Evolutionary conservation across 129 eudicot genomes (phyloP), one percentile per base, ranked within the genome.

Genomic region (Centaurea solstitialis): DNA sequence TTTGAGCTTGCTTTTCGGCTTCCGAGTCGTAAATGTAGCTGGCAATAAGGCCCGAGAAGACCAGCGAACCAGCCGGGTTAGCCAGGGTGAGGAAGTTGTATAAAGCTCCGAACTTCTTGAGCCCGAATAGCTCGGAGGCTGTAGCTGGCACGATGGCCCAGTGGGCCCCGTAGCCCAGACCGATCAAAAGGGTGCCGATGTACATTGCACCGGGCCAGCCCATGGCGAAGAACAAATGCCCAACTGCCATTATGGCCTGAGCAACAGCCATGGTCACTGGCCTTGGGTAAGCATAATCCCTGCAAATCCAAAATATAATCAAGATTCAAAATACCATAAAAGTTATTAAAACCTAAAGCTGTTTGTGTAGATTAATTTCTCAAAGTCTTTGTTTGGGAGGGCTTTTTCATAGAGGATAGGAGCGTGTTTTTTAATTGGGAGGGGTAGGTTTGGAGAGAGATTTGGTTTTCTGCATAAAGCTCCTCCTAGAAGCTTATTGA

Each of bases 61-160:
- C 86, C 45, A 96, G 86, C 0, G 99, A 93, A 38, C 99, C 99
- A 0, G 92, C 98, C 5, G 99, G 98, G 79, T 93, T 96, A 7
- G 99, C 99, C 18, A 96, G 77, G 47, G 99, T 96, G 66, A 96
- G 93, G 76, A 96, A 96, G 83, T 96, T 96, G 86, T 96, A 96
- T 28, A 96, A 45, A 38, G 99, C 97, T 35, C 98, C 99, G 45
- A 96, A 96, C 47, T 91, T 96, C 84, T 91, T 96, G 72, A 96
- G 73, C 37, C 99, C 99, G 67, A 96, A 96, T 65, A 96, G 68
- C 87, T 96, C 99, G 1, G 99, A 96, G 76, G 95, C 97, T 12
- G 98, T 86, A 35, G 99, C 98, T 0, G 99, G 99, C 45, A 88
- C 94, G 70, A 96, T 89, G 9, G 98, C 98, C 99, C 99, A 96